phyloP scores from a whole-genome alignment of 352 stramenopile species.

The Globisporangium cylindrosporum region DNA sequence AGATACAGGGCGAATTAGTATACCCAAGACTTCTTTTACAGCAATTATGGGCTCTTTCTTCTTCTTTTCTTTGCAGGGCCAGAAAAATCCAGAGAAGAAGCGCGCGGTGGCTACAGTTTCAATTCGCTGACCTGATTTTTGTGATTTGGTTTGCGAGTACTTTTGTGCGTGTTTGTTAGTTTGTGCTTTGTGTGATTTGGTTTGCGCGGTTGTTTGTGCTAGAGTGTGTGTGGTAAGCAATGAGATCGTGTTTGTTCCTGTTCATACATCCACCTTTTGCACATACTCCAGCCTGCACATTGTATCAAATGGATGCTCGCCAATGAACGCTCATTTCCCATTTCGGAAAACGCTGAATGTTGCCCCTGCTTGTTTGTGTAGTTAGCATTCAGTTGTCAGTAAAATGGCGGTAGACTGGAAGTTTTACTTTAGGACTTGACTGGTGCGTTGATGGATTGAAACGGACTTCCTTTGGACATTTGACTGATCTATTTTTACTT shows the following conservation, averaged over 20 bases:
- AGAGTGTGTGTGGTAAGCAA: not conserved
- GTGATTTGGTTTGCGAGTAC: too few relatives aligned
- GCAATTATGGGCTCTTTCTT: not conserved
- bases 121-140: conserved; percentile 1
- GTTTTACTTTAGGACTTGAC: too few relatives aligned
- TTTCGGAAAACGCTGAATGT: too few relatives aligned
- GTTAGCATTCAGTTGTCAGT: not conserved
- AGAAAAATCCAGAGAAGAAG: conserved; percentile 5
- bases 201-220: not conserved
- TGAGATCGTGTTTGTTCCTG: not conserved
- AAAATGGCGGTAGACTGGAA: too few relatives aligned
- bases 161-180: not conserved
- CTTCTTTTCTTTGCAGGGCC: not conserved
- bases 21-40: not conserved
- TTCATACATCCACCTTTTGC: too few relatives aligned
- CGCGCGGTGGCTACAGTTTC: not conserved
- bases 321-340: too few relatives aligned
- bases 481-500: too few relatives aligned
- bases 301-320: too few relatives aligned
- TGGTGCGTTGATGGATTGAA: too few relatives aligned
- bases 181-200: not conserved
- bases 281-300: too few relatives aligned
- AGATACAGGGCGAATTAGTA: not conserved
- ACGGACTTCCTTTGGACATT: too few relatives aligned
- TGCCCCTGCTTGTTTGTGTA: too few relatives aligned